Evolutionary conservation across 148 eudicot species (phyloP).

Genomic region (Vaccinium darrowii): DNA sequence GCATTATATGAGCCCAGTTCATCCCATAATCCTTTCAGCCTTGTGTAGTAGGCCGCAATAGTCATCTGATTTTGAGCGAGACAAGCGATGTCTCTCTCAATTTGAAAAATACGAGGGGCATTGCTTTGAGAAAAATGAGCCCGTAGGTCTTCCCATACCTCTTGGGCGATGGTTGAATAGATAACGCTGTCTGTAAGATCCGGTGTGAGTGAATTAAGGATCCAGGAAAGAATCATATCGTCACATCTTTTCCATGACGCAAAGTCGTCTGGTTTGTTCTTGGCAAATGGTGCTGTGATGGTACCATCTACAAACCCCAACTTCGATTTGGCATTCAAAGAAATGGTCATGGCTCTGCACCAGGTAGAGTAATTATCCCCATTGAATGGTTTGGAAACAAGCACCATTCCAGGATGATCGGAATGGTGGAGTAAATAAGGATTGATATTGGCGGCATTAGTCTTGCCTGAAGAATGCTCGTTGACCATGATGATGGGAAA

Average conservation of each 20-base stretch:
- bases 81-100: neutral
- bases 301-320: neutral
- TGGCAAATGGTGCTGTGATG: no score
- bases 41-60: conserved; percentile 1
- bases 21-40: neutral
- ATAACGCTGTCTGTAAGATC: neutral
- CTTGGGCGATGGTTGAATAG: neutral
- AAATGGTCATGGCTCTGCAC: neutral
- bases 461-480: neutral
- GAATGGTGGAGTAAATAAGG: neutral
- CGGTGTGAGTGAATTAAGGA: neutral
- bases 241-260: neutral
- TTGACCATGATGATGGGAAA: neutral
- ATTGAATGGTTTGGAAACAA: neutral
- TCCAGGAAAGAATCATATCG: neutral
- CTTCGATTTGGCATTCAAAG: neutral
- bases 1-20: neutral
- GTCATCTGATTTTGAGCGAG: neutral
- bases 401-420: neutral
- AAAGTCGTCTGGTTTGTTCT: neutral
- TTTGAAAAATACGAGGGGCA: neutral
- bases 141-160: conserved; percentile 8
- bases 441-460: neutral
- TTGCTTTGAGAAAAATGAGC: neutral
- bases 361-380: neutral